phyloP scores from a whole-genome alignment of 768 basidiomycete species.

The Podaxis mareebaensis region DNA sequence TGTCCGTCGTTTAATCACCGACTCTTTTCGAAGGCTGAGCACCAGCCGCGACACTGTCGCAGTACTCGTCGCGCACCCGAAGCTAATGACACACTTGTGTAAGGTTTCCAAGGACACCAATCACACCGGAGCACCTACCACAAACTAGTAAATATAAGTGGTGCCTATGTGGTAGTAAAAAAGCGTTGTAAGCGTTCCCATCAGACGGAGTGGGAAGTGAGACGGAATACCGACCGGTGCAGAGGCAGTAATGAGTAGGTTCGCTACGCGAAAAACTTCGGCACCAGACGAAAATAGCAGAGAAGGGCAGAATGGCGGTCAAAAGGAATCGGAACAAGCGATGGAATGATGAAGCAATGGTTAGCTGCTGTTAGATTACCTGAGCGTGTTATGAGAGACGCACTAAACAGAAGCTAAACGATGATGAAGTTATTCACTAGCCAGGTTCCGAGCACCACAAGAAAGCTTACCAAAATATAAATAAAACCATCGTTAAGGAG shows the following conservation, averaged over 20 bases:
- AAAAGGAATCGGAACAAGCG: background rate
- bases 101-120: background rate
- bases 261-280: conserved; percentile 7
- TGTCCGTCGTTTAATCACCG: conserved; percentile 2
- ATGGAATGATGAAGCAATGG: background rate
- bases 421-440: background rate
- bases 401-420: conserved; percentile 7
- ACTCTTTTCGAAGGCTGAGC: conserved; percentile 8
- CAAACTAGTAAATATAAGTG: conserved; percentile 3
- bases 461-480: conserved; percentile 5
- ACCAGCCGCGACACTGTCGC: conserved; percentile 10
- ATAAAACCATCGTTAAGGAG: conserved; percentile 8
- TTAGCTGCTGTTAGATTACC: background rate
- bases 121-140: background rate
- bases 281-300: background rate
- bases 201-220: background rate
- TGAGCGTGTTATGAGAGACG: background rate
- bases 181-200: background rate
- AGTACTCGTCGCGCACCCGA: conserved; percentile 8
- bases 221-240: conserved; percentile 6
- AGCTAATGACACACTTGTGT: background rate
- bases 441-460: background rate
- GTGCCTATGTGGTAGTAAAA: background rate
- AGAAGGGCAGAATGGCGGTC: background rate
- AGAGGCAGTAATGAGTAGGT: conserved; percentile 7